Evolutionary conservation across 495 filamentous ascomycete genomes (phyloP).

Genomic region (Penicillium crystallinum): DNA sequence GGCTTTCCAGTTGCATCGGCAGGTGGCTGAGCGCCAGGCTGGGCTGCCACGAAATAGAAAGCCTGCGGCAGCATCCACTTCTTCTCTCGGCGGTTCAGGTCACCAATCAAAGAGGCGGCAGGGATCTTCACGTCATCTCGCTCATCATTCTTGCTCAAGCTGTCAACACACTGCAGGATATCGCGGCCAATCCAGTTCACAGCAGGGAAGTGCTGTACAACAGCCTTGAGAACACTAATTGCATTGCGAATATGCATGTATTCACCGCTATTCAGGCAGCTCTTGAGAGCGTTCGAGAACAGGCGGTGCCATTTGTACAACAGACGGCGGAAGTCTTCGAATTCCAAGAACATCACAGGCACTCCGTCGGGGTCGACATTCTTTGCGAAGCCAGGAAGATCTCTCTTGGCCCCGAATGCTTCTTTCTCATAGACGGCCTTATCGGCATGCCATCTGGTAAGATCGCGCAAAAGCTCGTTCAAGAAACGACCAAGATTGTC

Average conservation of each 20-base stretch:
- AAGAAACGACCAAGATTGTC: slow-evolving; percentile 88
- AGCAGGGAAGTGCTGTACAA: slow-evolving; percentile 74
- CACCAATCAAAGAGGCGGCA: slow-evolving; percentile 76
- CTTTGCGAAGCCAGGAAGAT: slow-evolving; percentile 65
- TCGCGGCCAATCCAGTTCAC: slow-evolving; percentile 81
- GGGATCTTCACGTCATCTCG: slow-evolving; percentile 87
- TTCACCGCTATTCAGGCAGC: slow-evolving; percentile 71
- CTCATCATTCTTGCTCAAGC: slow-evolving; percentile 61
- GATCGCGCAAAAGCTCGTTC: slow-evolving; percentile 68
- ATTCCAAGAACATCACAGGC: slow-evolving; percentile 63
- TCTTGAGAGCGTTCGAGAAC: slow-evolving; percentile 67
- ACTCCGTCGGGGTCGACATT: slow-evolving; percentile 58
- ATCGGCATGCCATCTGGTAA: slow-evolving; percentile 78
- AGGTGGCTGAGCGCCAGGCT: slow-evolving; percentile 15
- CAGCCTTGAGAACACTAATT: slow-evolving; percentile 79
- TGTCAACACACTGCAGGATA: slow-evolving; percentile 61
- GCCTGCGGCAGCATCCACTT: slow-evolving; percentile 83
- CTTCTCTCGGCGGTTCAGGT: slow-evolving; percentile 70
- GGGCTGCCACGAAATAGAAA: slow-evolving; percentile 47
- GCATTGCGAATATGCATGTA: slow-evolving; percentile 99
- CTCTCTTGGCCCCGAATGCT: slow-evolving; percentile 59
- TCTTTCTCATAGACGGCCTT: slow-evolving; percentile 72
- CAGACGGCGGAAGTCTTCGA: slow-evolving; percentile 78
- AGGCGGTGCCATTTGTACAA: slow-evolving; percentile 87
- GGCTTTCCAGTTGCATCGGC: slow-evolving; percentile 30